Evolutionary conservation across 2,329 filamentous ascomycete species (phyloP).

Genomic region (Aspergillus melleus): DNA sequence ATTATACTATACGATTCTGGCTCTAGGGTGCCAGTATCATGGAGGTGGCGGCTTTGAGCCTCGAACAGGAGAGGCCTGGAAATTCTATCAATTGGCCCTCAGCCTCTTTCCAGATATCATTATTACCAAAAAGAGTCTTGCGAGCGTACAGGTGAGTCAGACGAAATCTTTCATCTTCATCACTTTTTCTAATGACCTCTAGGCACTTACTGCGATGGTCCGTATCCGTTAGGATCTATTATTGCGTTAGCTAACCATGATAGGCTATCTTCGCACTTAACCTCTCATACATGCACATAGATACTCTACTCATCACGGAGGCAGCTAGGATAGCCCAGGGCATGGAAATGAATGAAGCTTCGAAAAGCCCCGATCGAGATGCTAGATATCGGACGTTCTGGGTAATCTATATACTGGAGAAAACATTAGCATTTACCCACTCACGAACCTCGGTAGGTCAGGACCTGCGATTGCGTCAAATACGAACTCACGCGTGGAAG

Average conservation of each 20-base stretch:
- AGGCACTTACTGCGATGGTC: conserved; percentile 30
- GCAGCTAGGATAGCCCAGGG: conserved; percentile 37
- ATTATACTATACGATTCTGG: conserved; percentile 39
- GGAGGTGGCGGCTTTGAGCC: conserved; percentile 40
- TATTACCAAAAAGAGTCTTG: conserved; percentile 23
- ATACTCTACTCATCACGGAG: conserved; percentile 33
- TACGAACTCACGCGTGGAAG: conserved; percentile 13
- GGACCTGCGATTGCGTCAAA: not conserved
- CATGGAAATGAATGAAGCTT: conserved; percentile 30
- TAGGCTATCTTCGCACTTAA: conserved; percentile 40
- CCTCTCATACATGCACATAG: conserved; percentile 37
- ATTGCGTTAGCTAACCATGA: not conserved
- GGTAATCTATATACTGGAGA: conserved; percentile 44
- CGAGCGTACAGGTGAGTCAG: conserved; percentile 16
- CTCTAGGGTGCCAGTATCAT: conserved; percentile 38
- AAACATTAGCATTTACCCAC: conserved; percentile 33
- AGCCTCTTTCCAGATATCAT: conserved; percentile 26
- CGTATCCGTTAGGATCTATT: not conserved
- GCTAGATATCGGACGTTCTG: conserved; percentile 36
- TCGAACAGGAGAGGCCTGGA: conserved; percentile 40
- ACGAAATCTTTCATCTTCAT: not conserved
- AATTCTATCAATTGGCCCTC: conserved; percentile 16
- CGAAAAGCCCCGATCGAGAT: conserved; percentile 13
- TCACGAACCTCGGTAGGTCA: conserved; percentile 35
- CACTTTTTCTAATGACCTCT: not conserved